Evolutionary conservation across 2,329 filamentous ascomycete species (phyloP), one percentile per base, ranked within the genome.

Genomic region (Penicillium crustosum): DNA sequence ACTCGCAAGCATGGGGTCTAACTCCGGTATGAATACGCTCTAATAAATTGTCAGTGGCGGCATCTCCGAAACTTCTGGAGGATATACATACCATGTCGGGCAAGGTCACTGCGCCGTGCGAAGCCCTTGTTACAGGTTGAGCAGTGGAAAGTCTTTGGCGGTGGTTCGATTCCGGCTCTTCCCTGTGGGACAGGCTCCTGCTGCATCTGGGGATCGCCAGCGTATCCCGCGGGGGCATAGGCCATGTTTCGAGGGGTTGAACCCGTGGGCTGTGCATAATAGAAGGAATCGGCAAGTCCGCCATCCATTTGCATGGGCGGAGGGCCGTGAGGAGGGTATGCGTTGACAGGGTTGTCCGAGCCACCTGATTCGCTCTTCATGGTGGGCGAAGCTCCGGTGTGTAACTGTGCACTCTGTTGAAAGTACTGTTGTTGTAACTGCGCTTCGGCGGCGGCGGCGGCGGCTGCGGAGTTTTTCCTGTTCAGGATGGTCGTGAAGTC

Each of bases 21-120:
- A 93, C 83, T 45, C 93, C 93, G 60, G 87, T 96, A 77, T 99
- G 94, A 65, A 99, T 99, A 45, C 94, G 91, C 78, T 97, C 93
- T 97, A 61, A 29, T 25, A 41, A 53, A 48, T 36, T 44, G 42
- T 53, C 50, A 55, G 45, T 39, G 49, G 42, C 25, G 35, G 43
- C 50, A 56, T 23, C 25, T 51, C 45, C 21, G 29, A 33, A 21
- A 39, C n/a, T 25, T 21, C 17, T 33, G 8, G 29, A 29, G 44
- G 41, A 17, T 44, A 17, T 44, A 54, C 89, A 75, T 85, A 97
- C 93, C 93, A 78, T 99, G 94, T 69, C 94, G 86, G 62, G 93
- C 91, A 51, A 97, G 85, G 78, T 99, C 94, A 77, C 93, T 97
- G 64, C 94, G 85, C 69, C 94, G 83, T 52, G 94, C 94, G 73